Evolutionary conservation across 345 rosid species (phyloP).

Genomic region (Brassica rapa): DNA sequence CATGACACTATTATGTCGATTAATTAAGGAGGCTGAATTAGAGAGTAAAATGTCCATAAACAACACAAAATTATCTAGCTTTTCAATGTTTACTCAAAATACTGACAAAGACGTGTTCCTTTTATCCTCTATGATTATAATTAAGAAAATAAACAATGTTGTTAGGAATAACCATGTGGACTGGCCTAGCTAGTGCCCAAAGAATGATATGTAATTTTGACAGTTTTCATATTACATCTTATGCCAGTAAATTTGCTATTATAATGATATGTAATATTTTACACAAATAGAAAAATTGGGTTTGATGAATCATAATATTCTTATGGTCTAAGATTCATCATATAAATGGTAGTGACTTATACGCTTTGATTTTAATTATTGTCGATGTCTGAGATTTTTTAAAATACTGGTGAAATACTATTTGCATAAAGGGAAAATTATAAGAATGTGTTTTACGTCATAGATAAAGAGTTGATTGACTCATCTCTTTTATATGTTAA

Average conservation of each 20-base stretch:
- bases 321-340: not conserved
- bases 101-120: conserved; percentile 8
- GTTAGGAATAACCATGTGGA: conserved; percentile 10
- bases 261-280: not conserved
- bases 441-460: not conserved
- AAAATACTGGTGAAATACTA: not conserved
- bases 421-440: not conserved
- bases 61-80: not conserved
- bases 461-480: not conserved
- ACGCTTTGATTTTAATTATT: not conserved
- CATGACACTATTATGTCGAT: conserved; percentile 21
- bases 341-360: not conserved
- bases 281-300: not conserved
- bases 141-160: not conserved
- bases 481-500: not conserved
- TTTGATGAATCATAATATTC: not conserved
- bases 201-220: not conserved
- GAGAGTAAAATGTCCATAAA: not conserved
- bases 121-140: not conserved
- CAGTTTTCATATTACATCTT: not conserved
- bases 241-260: not conserved
- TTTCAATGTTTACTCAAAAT: conserved; percentile 4
- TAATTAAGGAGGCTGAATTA: not conserved
- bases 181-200: not conserved
- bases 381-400: not conserved